These are phyloP conservation scores for Debaryomycetaceae sp. DNA, from an alignment of 1,139 yeast genomes.

Conservation along the genomic window DNA sequence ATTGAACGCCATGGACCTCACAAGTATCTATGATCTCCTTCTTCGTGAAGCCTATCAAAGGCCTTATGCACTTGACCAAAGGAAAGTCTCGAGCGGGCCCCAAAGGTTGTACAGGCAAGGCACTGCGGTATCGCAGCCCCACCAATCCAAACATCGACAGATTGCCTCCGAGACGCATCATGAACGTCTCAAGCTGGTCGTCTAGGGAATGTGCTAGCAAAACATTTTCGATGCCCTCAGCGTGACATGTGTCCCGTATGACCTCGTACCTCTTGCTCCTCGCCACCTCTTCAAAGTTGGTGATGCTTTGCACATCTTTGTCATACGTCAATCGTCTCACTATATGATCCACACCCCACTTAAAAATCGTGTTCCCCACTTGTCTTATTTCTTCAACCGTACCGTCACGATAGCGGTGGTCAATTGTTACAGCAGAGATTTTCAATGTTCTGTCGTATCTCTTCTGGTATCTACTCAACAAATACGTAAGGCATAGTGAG, in stretches of 20 bases:
- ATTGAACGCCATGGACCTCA: constrained; percentile 28
- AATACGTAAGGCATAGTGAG: constrained; percentile 62
- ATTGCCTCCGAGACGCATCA: constrained; percentile 51
- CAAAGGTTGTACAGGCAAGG: constrained; percentile 23
- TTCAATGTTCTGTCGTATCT: constrained; percentile 19
- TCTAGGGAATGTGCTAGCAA: constrained; percentile 66
- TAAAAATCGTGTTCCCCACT: constrained; percentile 30
- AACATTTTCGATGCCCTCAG: constrained; percentile 26
- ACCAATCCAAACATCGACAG: constrained; percentile 60
- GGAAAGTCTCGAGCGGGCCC: constrained; percentile 11
- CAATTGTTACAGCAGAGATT: constrained; percentile 53
- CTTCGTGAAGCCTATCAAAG: constrained; percentile 49
- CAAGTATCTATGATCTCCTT: constrained; percentile 47
- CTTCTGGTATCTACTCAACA: constrained; percentile 31
- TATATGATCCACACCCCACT: constrained; percentile 41
- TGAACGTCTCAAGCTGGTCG: constrained; percentile 71
- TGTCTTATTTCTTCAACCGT: constrained; percentile 46
- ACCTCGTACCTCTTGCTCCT: constrained; percentile 48
- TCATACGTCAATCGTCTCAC: constrained; percentile 34
- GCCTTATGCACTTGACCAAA: constrained; percentile 40
- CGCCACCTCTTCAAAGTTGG: constrained; percentile 56
- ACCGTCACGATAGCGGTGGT: constrained; percentile 50
- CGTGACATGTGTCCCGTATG: constrained; percentile 34
- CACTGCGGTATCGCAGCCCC: constrained; percentile 28
- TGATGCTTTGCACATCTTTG: constrained; percentile 11